Evolutionary conservation across 805 yeast genomes (phyloP), one percentile per base, ranked within the genome.

Genomic region (Metschnikowia cubensis): DNA sequence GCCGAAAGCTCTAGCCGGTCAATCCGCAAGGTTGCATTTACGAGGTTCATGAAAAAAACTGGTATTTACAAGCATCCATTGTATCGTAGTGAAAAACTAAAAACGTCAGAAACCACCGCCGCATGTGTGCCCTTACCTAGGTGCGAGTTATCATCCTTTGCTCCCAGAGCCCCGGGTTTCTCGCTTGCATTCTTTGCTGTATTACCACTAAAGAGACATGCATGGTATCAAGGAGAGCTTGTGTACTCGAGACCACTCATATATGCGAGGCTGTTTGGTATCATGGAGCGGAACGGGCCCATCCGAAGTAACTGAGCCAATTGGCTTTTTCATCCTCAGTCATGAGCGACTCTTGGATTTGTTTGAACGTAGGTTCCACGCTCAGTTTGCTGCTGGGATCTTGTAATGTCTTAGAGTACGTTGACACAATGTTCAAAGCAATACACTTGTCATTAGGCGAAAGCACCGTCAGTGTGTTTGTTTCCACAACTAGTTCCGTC

Each of bases 381-480:
- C 21, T 33, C 3, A 17, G 15, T 1, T 18, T 42, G 14, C 36
- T 35, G 4, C 29, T 32, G 8, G 29, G 35, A 25, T 43, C 25
- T 13, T 33, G 49, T 18, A 38, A 10, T 8, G 20, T 35, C 7
- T 37, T 32, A 10, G 35, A 13, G 36, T 46, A 54, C 2, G 50
- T 43, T 8, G 38, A 42, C 6, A 54, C 21, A 11, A 54, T 38
- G 32, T 48, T 51, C 42, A 49, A 39, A 6, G 60, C 60, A 21
- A 55, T 48, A 40, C 58, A 50, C 35, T 54, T 49, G 18, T 56
- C 55, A 20, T 51, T 55, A 32, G 59, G 57, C 5, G 52, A 25
- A 11, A 54, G 44, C 13, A 44, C 42, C 7, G 50, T 11, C 33
- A 18, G 39, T n/a, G 39, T 2, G 4, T 35, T 21, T 29, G 15